Conservation (phyloP, 2,329 filamentous ascomycete genomes). For the Alternaria ethzedia region DNA sequence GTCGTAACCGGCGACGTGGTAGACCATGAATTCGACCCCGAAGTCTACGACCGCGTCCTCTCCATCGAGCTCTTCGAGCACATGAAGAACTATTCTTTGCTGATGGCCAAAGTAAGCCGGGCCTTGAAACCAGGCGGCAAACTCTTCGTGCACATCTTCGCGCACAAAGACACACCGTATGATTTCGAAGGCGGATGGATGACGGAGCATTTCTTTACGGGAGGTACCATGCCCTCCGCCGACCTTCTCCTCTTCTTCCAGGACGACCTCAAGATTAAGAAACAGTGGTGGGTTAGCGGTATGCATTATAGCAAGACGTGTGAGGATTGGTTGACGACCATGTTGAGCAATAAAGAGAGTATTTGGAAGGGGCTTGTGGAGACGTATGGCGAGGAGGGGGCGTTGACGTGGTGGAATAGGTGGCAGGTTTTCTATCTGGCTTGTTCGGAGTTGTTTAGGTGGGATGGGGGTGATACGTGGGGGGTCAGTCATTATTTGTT, state of each 20-base stretch:
- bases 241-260: constrained; percentile 73
- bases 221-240: constrained; percentile 73
- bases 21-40: constrained; percentile 66
- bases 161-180: constrained; percentile 69
- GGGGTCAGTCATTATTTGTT: constrained; percentile 72
- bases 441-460: constrained; percentile 72
- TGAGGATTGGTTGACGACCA: constrained; percentile 70
- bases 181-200: constrained; percentile 77
- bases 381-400: constrained; percentile 68
- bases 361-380: constrained; percentile 70
- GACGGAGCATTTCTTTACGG: constrained; percentile 75
- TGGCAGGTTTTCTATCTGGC: constrained; percentile 78
- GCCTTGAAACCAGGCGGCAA: constrained; percentile 69
- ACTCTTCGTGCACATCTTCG: constrained; percentile 73
- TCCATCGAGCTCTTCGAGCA: constrained; percentile 77
- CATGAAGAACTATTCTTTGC: constrained; percentile 76
- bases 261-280: constrained; percentile 63
- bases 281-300: constrained; percentile 75
- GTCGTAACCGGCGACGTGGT: constrained; percentile 73
- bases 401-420: constrained; percentile 68
- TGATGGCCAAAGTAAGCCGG: constrained; percentile 67
- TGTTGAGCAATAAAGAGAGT: constrained; percentile 63
- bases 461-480: constrained; percentile 70
- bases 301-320: constrained; percentile 73
- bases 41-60: constrained; percentile 68